Evolutionary conservation across 441 rosid genomes (phyloP).

Genomic region (Mallotus repandus): DNA sequence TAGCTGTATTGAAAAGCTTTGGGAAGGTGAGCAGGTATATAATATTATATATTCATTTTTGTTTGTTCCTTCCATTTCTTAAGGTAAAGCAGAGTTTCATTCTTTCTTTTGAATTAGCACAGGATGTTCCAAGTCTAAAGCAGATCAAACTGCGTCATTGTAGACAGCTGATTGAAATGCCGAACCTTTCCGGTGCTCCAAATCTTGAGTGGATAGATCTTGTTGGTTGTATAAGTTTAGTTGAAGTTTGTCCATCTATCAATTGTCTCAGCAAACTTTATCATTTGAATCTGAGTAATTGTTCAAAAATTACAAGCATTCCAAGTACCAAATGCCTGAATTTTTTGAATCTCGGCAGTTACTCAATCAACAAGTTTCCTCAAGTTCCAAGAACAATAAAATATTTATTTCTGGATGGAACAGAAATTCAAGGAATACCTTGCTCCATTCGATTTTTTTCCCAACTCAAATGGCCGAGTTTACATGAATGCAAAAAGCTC

Average conservation of each 20-base stretch:
- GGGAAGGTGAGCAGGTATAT: too few relatives aligned
- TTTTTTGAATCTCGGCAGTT: neutral
- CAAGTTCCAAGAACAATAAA: neutral
- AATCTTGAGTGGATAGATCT: too few relatives aligned
- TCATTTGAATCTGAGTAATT: neutral
- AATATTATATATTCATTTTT: too few relatives aligned
- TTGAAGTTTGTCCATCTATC: neutral
- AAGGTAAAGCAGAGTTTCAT: too few relatives aligned
- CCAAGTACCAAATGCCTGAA: neutral
- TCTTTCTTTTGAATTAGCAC: too few relatives aligned
- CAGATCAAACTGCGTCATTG: too few relatives aligned
- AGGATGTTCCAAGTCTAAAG: too few relatives aligned
- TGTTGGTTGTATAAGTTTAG: too few relatives aligned
- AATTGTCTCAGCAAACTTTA: neutral
- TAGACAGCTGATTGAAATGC: too few relatives aligned
- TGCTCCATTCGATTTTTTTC: neutral
- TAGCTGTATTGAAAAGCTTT: too few relatives aligned
- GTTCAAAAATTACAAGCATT: neutral
- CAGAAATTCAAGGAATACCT: neutral
- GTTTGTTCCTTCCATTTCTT: too few relatives aligned
- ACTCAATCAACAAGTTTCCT: neutral
- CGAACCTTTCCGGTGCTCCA: too few relatives aligned
- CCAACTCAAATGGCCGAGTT: neutral
- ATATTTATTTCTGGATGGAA: neutral
- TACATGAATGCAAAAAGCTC: neutral